Conservation (phyloP, 2,329 filamentous ascomycete genomes). For the Cladosporium sphaerospermum region DNA sequence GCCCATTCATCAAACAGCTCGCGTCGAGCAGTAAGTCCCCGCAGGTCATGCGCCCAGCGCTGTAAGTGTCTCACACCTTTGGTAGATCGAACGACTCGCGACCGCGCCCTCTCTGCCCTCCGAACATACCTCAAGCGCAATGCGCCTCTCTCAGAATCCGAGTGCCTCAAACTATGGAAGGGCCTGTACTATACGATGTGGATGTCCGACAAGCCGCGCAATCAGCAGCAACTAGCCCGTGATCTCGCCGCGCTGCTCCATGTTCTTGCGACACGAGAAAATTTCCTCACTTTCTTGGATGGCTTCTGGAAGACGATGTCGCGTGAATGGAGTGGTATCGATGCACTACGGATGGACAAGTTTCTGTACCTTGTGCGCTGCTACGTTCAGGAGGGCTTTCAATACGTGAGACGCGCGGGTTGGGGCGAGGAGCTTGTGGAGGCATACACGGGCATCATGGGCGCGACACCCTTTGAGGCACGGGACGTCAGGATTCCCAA, state of each 20-base stretch:
- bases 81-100: constrained; percentile 24
- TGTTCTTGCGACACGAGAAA: constrained; percentile 43
- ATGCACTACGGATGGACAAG: constrained; percentile 68
- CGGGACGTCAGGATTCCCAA: constrained; percentile 61
- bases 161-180: constrained; percentile 87
- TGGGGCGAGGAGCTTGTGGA: constrained; percentile 34
- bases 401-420: constrained; percentile 36
- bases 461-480: constrained; percentile 40
- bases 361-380: constrained; percentile 79
- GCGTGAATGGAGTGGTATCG: constrained; percentile 47
- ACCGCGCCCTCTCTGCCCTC: constrained; percentile 61
- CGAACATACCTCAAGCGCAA: constrained; percentile 67
- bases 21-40: constrained; percentile 66
- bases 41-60: background rate
- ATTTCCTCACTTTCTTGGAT: constrained; percentile 39
- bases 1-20: constrained; percentile 73
- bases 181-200: constrained; percentile 84
- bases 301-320: constrained; percentile 49
- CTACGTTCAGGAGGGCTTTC: constrained; percentile 67
- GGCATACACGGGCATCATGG: constrained; percentile 43
- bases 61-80: background rate
- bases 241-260: constrained; percentile 68
- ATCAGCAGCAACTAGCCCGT: constrained; percentile 75
- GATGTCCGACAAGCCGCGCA: constrained; percentile 85
- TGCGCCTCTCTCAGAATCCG: constrained; percentile 56